Base-by-base conservation (phyloP, 179 eudicot genomes). In the Heliamphora pulchella region DNA sequence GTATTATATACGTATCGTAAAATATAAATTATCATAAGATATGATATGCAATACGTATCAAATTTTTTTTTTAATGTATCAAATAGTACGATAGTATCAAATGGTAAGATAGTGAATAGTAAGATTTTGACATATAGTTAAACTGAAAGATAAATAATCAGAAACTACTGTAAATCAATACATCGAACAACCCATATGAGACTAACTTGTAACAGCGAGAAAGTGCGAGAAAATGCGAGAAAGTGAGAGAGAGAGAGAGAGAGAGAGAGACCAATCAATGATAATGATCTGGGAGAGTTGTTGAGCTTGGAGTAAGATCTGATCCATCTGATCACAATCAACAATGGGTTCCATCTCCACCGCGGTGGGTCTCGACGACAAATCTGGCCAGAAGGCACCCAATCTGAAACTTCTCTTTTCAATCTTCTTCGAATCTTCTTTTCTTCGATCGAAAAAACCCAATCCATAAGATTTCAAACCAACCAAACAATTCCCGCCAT, bases 261-360 rank as follows among this genome's bases (percentile, higher is more conserved):
- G 51, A 79, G 75, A 65, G 54, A 77, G n/a, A 59, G 68, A 94
- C 98, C 98, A 94, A 71, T 94, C 97, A 83, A 93, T 87, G 80
- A 94, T 63, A 76, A 94, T 79, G 76, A 96, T 90, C 59, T 93
- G 93, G 39, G 88, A 87, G 50, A 63, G 80, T 43, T 87, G 82
- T 53, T 87, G 82, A 64, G 98, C 94, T 44, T 71, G 80, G 41
- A 78, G 86, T 17, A 94, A 71, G 76, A 89, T 80, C 76, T 67
- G 86, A 54, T 94, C 97, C 48, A 94, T 65, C 5, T 91, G 92
- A 80, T 93, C 94, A 76, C 54, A 80, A 65, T 89, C 92, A 46
- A 76, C 65, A 74, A 94, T 89, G 50, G 92, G 80, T 78, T 89
- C 94, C 96, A 93, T 83, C 71, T 85, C 96, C 0, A 89, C 80